Evolutionary conservation across 441 rosid species (phyloP).

Genomic region (Brassica hybrid): DNA sequence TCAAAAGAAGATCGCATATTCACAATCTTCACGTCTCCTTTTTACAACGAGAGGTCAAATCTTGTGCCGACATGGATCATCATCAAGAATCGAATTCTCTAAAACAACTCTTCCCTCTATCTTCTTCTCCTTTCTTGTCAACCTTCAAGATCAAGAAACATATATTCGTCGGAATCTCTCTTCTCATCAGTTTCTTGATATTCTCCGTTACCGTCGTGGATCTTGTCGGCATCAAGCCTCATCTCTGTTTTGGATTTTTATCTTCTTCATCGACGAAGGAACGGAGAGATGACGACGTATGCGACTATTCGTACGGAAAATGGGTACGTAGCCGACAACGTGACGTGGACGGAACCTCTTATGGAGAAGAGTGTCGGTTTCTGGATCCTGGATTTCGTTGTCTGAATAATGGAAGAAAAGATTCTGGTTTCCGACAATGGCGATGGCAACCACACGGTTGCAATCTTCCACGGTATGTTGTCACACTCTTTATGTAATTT

Average conservation of each 20-base stretch:
- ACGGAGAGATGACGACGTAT: conserved; percentile 24
- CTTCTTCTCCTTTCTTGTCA: conserved; percentile 32
- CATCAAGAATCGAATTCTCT: conserved; percentile 32
- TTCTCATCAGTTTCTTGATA: conserved; percentile 34
- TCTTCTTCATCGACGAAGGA: not conserved
- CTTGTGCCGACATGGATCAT: conserved; percentile 35
- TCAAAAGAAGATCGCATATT: conserved; percentile 29
- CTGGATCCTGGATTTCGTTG: conserved; percentile 90
- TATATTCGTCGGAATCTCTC: conserved; percentile 32
- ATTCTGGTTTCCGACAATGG: conserved; percentile 72
- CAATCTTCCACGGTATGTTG: conserved; percentile 72
- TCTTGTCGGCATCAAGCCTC: conserved; percentile 35
- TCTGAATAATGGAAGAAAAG: conserved; percentile 59
- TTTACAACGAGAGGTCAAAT: conserved; percentile 8
- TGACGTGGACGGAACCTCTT: conserved; percentile 46
- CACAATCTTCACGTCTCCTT: conserved; percentile 36
- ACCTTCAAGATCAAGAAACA: conserved; percentile 40
- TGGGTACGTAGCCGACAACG: conserved; percentile 57
- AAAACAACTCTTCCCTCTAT: conserved; percentile 32
- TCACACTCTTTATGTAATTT: not conserved
- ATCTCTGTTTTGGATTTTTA: conserved; percentile 47
- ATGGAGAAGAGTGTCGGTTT: conserved; percentile 75
- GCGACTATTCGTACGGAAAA: conserved; percentile 71
- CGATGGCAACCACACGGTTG: conserved; percentile 87
- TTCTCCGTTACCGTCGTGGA: conserved; percentile 35